phyloP scores from a whole-genome alignment of 1,139 yeast genomes.

The Sugiyamaella xylanicola region DNA sequence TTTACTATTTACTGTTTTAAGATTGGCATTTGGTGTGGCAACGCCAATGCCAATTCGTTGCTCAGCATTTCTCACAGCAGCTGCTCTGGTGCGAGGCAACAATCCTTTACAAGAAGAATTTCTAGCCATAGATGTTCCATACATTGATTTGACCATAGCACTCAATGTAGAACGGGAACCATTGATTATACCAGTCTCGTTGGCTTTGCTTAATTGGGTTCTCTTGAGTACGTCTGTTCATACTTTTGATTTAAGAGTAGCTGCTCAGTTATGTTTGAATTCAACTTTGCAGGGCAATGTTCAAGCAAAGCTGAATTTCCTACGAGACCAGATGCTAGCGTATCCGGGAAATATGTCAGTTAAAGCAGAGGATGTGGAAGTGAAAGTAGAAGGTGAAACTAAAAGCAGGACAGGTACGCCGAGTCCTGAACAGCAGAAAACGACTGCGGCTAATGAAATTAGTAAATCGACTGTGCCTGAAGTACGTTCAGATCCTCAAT shows the following conservation, averaged over 20 bases:
- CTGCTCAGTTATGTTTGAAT: conserved; percentile 65
- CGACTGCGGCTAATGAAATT: not conserved
- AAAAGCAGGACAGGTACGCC: conserved; percentile 17
- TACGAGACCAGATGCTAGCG: conserved; percentile 62
- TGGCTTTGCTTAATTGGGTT: conserved; percentile 81
- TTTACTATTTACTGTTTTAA: conserved; percentile 63
- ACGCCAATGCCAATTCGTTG: conserved; percentile 68
- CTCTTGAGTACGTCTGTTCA: conserved; percentile 78
- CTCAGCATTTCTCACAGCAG: conserved; percentile 69
- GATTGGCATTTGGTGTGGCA: conserved; percentile 62
- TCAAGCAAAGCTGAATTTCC: conserved; percentile 60
- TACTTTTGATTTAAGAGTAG: conserved; percentile 74
- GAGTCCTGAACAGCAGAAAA: conserved; percentile 6
- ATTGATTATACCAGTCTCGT: conserved; percentile 61
- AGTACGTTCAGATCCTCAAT: not conserved
- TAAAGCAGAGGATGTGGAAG: not conserved
- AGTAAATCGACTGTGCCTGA: too few relatives aligned
- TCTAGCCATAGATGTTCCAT: conserved; percentile 86
- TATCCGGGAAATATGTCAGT: conserved; percentile 37
- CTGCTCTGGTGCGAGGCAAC: conserved; percentile 72
- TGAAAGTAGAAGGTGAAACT: conserved; percentile 16
- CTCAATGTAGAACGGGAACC: conserved; percentile 37
- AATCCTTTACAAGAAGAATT: conserved; percentile 66
- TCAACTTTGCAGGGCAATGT: conserved; percentile 69
- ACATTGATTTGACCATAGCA: conserved; percentile 79